Percentiles rank a stretch among this genome's conserved stretches.
Evolutionary conservation across 2,329 filamentous ascomycete species (phyloP).

Genomic region (Biscogniauxia marginata): DNA sequence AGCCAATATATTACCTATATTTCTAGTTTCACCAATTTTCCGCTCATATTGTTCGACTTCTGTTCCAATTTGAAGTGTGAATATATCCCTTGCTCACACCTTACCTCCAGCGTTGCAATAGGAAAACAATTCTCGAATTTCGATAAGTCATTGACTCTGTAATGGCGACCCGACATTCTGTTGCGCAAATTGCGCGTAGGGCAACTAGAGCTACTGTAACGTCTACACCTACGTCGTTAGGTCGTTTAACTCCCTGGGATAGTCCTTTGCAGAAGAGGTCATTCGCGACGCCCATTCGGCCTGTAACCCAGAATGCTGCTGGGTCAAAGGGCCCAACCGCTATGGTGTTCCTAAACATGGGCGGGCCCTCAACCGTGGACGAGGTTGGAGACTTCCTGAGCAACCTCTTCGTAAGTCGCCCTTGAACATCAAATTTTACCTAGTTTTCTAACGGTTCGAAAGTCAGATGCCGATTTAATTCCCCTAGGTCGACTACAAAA

Average conservation of each 20-base stretch:
- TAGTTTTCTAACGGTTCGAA: conserved; percentile 16
- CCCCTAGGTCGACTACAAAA: conserved; percentile 89
- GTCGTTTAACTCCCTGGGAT: conserved; percentile 21
- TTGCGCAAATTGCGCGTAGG: conserved; percentile 37
- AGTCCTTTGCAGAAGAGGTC: conserved; percentile 40
- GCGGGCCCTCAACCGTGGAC: conserved; percentile 81
- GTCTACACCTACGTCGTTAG: conserved; percentile 26
- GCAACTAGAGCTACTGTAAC: conserved; percentile 23
- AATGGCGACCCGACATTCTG: conserved; percentile 43
- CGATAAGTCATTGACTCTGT: background rate
- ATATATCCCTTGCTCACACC: too few relatives aligned
- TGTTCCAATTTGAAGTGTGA: too few relatives aligned
- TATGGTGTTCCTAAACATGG: conserved; percentile 99
- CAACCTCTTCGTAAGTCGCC: conserved; percentile 75
- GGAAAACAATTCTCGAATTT: background rate
- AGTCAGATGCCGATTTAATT: conserved; percentile 93
- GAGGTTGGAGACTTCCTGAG: conserved; percentile 90
- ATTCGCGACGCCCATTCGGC: conserved; percentile 65
- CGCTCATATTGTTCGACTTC: too few relatives aligned
- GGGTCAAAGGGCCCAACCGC: conserved; percentile 80
- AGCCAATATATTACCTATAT: too few relatives aligned
- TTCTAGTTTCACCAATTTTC: too few relatives aligned
- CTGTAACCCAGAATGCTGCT: conserved; percentile 75
- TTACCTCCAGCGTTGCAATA: too few relatives aligned
- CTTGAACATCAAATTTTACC: conserved; percentile 3